A percentile compares a stretch with the other conserved stretches of the same genome.
Conservation (phyloP, 768 basidiomycete genomes). For the Phylloporus sp. region DNA sequence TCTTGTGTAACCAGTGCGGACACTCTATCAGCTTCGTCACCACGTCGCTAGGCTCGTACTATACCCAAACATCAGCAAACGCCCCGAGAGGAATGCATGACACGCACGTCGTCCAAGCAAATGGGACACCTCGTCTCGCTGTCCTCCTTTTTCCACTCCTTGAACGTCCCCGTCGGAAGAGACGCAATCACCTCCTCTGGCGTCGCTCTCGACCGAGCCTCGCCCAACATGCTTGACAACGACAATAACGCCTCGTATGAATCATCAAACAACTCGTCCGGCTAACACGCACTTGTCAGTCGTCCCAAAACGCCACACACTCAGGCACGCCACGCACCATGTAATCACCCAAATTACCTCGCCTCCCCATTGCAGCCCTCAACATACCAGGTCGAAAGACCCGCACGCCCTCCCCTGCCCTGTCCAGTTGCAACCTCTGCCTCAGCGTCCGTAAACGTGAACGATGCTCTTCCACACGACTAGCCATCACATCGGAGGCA, state of each 20-base stretch:
- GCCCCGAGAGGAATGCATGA: too few relatives aligned
- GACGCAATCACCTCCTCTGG: slow-evolving; percentile 55
- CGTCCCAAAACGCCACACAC: slow-evolving; percentile 1
- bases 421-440: slow-evolving; percentile 28
- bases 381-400: slow-evolving; percentile 23
- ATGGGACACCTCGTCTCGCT: slow-evolving; percentile 78
- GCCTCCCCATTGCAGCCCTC: slow-evolving; percentile 17
- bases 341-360: slow-evolving; percentile 38
- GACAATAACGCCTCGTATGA: slow-evolving; percentile 69
- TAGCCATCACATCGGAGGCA: slow-evolving; percentile 1
- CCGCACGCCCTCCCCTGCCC: slow-evolving; percentile 16
- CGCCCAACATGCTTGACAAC: slow-evolving; percentile 56
- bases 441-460: slow-evolving; percentile 24
- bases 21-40: slow-evolving; percentile 67
- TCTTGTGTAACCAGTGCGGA: slow-evolving; percentile 75
- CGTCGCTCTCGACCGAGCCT: slow-evolving; percentile 61
- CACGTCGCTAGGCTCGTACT: slow-evolving; percentile 63
- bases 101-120: slow-evolving; percentile 75
- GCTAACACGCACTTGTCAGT: slow-evolving; percentile 35
- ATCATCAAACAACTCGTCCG: slow-evolving; percentile 70
- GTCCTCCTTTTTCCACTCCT: slow-evolving; percentile 62
- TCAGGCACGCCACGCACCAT: slow-evolving; percentile 41
- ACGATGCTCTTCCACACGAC: slow-evolving; percentile 18
- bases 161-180: slow-evolving; percentile 57
- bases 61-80: neutral